These are phyloP conservation scores for Trypanosoma lewisi DNA, from an alignment of 208 protist genomes.

Conservation along the genomic window DNA sequence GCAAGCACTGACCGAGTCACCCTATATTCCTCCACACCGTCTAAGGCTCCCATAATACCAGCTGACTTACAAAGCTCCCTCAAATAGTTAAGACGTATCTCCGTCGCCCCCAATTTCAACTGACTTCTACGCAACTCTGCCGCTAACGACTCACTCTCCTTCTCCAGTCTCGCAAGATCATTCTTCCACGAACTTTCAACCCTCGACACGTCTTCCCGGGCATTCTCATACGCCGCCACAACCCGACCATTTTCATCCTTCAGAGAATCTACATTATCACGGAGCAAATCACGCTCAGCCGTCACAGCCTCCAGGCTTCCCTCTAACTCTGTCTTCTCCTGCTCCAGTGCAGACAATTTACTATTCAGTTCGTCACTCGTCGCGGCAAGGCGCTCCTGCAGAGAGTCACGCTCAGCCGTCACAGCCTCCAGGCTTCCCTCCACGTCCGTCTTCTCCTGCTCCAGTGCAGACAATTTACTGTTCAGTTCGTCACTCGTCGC, in stretches of 20 bases:
- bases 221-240: not conserved
- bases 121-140: not conserved
- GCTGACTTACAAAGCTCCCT: not conserved
- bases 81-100: not conserved
- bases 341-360: slow-evolving; percentile 10
- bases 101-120: not conserved
- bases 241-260: not conserved
- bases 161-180: not conserved
- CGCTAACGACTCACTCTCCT: not conserved
- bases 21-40: not conserved
- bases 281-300: slow-evolving; percentile 26
- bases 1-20: not conserved
- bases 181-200: not conserved
- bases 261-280: not conserved
- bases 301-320: slow-evolving; percentile 16
- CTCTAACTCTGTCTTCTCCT: slow-evolving; percentile 29
- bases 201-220: not conserved
- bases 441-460: too few species aligned
- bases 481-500: too few species aligned
- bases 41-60: not conserved
- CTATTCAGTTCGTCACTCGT: not conserved
- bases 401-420: too few species aligned
- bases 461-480: too few species aligned
- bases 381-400: not conserved
- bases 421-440: too few species aligned